These are phyloP conservation scores for Cystoderma amianthinum DNA, from an alignment of 768 basidiomycete genomes.

Conservation along the genomic window DNA sequence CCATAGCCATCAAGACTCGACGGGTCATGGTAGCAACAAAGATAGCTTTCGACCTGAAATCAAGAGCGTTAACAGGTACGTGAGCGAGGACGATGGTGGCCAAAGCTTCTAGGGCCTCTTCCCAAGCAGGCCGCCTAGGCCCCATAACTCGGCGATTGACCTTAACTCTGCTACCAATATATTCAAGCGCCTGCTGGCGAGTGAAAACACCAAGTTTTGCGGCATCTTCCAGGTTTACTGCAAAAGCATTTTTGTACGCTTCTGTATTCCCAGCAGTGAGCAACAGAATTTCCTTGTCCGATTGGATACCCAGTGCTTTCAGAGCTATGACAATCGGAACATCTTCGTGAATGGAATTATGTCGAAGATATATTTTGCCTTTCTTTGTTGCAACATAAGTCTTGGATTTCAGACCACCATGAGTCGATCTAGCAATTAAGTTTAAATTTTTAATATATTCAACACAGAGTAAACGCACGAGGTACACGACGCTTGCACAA, in stretches of 20 bases:
- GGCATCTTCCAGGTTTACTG: conserved; percentile 90
- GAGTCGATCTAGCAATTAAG: conserved; percentile 52
- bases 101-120: conserved; percentile 94
- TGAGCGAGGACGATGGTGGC: conserved; percentile 97
- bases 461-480: conserved; percentile 52
- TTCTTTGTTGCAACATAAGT: conserved; percentile 97
- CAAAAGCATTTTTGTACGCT: conserved; percentile 79
- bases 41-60: conserved; percentile 91
- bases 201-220: conserved; percentile 90
- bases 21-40: conserved; percentile 98
- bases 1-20: conserved; percentile 92
- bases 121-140: conserved; percentile 81
- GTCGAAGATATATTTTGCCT: conserved; percentile 89
- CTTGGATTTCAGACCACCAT: conserved; percentile 88
- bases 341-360: conserved; percentile 96
- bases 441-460: conserved; percentile 1
- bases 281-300: conserved; percentile 95
- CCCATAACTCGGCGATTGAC: conserved; percentile 76
- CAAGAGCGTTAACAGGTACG: conserved; percentile 83
- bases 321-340: conserved; percentile 94
- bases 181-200: conserved; percentile 89
- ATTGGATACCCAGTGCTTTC: conserved; percentile 93
- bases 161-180: conserved; percentile 90
- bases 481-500: conserved; percentile 93
- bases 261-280: conserved; percentile 91